Conservation (phyloP, 805 yeast genomes). For the Pichia sporocuriosa region DNA sequence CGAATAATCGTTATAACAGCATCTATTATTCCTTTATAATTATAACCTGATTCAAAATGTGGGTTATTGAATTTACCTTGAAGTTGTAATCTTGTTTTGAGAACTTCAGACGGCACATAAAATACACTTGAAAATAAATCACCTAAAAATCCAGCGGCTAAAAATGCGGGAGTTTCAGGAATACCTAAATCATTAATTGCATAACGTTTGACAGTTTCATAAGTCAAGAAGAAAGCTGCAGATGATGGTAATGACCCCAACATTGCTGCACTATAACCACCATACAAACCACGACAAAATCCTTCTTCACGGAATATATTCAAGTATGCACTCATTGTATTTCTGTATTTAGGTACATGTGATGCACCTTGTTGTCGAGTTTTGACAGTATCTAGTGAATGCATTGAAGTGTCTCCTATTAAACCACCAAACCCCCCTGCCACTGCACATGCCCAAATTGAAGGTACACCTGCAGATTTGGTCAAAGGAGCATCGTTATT, state of each 20-base stretch:
- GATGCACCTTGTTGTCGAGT: conserved; percentile 97
- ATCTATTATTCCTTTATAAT: conserved; percentile 66
- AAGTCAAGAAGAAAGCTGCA: conserved; percentile 87
- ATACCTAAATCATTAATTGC: conserved; percentile 56
- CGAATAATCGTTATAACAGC: conserved; percentile 60
- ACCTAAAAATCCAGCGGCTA: conserved; percentile 87
- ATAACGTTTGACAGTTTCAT: conserved; percentile 71
- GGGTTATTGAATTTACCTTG: conserved; percentile 86
- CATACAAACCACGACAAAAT: conserved; percentile 71
- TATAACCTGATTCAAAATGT: conserved; percentile 75
- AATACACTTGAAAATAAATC: conserved; percentile 83
- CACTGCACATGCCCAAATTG: conserved; percentile 55
- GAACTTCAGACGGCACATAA: conserved; percentile 92
- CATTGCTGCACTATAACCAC: conserved; percentile 90
- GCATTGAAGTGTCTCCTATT: conserved; percentile 89
- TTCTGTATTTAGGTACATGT: conserved; percentile 54
- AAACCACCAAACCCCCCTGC: conserved; percentile 97
- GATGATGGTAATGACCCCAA: conserved; percentile 92
- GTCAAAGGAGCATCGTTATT: background rate
- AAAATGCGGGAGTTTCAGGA: conserved; percentile 75
- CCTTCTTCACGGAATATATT: conserved; percentile 86
- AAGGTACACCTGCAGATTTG: conserved; percentile 23
- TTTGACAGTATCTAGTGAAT: conserved; percentile 92
- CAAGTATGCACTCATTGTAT: conserved; percentile 67
- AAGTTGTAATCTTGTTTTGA: conserved; percentile 86